Base-by-base conservation (phyloP, 345 rosid species). In the Geranium brycei region DNA sequence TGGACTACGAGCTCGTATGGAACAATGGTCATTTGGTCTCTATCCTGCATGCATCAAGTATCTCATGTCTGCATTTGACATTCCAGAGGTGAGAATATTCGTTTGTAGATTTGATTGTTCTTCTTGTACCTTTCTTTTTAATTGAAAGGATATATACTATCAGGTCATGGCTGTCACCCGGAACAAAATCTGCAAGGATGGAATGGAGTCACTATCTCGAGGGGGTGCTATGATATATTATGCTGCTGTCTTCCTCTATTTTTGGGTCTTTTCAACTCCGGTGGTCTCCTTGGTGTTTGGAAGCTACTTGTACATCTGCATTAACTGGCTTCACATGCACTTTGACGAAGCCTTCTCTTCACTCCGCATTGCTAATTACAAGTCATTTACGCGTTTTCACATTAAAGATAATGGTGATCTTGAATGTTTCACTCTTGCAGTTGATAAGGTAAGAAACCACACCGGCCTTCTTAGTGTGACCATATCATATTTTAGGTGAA, bases 331-430 rank as follows among this genome's bases (percentile, higher is more conserved):
- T 73, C 97, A 90, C 75, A 56, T 93, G 65, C 99, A 93, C 83
- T 93, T 93, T 58, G 97, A 93, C 55, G 99, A 93, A 79, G 99
- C 99, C 60, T 93, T 93, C 80, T 93, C 99, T 6, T 93, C 99
- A 0, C 96, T 93, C 30, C 80, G 99, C 76, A 93, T 93, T 68
- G 99, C 99, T 73, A 93, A 93, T 74, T 90, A 93, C 87, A 93
- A 93, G 79, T 74, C 97, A 59, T 88, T 93, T 65, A 85, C 99
- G n/a, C 86, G 97, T 68, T 88, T 90, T 75, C 91, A 87, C 77
- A 88, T 93, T 68, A 78, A 71, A 63, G 31, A 62, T 13, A 80
- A 84, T 67, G 89, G 90, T 31, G 92, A 93, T 73, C 85, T 93
- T 35, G 97, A 87, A 75, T 95, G 90, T 63, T 93, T 80, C 78